Evolutionary conservation across 1,284 basidiomycete species (phyloP).

Genomic region (Thecaphora thlaspeos): DNA sequence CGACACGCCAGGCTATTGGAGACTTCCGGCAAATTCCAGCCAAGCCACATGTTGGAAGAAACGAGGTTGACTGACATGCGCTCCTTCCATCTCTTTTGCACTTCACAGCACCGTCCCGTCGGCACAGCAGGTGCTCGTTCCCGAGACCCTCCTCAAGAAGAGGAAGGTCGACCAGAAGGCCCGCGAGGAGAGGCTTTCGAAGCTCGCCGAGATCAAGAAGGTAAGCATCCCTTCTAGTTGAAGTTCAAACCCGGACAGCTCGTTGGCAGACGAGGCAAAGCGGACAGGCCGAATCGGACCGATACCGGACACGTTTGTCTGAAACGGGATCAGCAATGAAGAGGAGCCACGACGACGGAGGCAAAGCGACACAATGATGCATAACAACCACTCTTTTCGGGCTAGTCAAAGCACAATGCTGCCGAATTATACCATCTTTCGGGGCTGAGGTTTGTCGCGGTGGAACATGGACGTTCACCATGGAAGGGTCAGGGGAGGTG

Average conservation of each 20-base stretch:
- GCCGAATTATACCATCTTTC: slow-evolving; percentile 58
- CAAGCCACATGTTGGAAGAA: no score
- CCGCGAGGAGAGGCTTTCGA: slow-evolving; percentile 87
- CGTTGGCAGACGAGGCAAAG: no score
- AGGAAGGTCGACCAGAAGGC: slow-evolving; percentile 97
- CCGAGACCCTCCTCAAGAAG: slow-evolving; percentile 65
- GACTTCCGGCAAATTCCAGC: no score
- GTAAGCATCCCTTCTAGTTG: no score
- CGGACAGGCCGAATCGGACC: no score
- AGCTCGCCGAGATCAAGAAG: slow-evolving; percentile 85
- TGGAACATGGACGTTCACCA: not conserved
- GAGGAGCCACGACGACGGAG: not conserved
- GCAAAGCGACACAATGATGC: slow-evolving; percentile 34
- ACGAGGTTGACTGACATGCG: no score
- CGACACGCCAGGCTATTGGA: not conserved
- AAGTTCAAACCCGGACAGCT: no score
- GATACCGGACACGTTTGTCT: no score
- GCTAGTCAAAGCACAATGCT: slow-evolving; percentile 55
- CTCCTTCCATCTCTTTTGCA: slow-evolving; percentile 1
- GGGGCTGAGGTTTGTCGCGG: slow-evolving; percentile 47
- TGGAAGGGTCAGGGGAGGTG: not conserved
- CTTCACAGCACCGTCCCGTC: slow-evolving; percentile 50
- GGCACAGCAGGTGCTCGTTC: slow-evolving; percentile 54
- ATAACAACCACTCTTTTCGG: slow-evolving; percentile 43
- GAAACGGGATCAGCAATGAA: no score